A percentile compares a stretch with the other conserved stretches of the same genome.
Evolutionary conservation across 495 filamentous ascomycete genomes (phyloP).

Genomic region (Hyphodiscus hymeniophilus): DNA sequence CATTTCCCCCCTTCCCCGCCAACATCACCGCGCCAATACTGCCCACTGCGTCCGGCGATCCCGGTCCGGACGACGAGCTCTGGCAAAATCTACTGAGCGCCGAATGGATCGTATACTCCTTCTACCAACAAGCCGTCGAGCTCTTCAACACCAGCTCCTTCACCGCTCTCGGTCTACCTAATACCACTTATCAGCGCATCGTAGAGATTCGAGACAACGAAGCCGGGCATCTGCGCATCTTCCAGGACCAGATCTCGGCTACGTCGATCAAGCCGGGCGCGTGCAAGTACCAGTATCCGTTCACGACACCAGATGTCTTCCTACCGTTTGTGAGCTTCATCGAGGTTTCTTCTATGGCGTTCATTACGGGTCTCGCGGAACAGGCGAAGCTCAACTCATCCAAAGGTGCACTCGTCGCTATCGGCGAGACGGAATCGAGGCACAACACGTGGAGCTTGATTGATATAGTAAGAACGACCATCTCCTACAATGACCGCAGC

Average conservation of each 20-base stretch:
- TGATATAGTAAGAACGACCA: too few relatives aligned
- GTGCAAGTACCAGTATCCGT: conserved; percentile 39
- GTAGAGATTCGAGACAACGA: conserved; percentile 47
- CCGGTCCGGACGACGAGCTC: conserved; percentile 34
- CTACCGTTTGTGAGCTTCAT: conserved; percentile 35
- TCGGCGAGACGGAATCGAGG: conserved; percentile 39
- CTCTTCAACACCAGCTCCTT: conserved; percentile 34
- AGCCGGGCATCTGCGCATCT: conserved; percentile 45
- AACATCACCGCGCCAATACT: conserved; percentile 33
- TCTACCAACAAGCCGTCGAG: conserved; percentile 44
- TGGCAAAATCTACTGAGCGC: conserved; percentile 46
- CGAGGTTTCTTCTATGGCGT: conserved; percentile 45
- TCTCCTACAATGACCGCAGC: too few relatives aligned
- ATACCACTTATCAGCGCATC: conserved; percentile 37
- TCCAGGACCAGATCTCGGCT: conserved; percentile 42
- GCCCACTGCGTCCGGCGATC: conserved; percentile 28
- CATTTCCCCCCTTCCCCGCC: conserved; percentile 34
- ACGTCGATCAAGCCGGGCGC: conserved; percentile 41
- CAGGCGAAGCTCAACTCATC: conserved; percentile 27
- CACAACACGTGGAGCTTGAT: conserved; percentile 42
- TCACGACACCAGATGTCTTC: conserved; percentile 33
- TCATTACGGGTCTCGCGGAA: conserved; percentile 40
- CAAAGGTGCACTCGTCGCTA: conserved; percentile 38
- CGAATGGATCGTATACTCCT: conserved; percentile 45
- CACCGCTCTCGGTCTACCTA: conserved; percentile 31